Percentiles rank a stretch among this genome's conserved stretches.
Evolutionary conservation across 2,329 filamentous ascomycete genomes (phyloP).

Genomic region (Penicillium sp.): DNA sequence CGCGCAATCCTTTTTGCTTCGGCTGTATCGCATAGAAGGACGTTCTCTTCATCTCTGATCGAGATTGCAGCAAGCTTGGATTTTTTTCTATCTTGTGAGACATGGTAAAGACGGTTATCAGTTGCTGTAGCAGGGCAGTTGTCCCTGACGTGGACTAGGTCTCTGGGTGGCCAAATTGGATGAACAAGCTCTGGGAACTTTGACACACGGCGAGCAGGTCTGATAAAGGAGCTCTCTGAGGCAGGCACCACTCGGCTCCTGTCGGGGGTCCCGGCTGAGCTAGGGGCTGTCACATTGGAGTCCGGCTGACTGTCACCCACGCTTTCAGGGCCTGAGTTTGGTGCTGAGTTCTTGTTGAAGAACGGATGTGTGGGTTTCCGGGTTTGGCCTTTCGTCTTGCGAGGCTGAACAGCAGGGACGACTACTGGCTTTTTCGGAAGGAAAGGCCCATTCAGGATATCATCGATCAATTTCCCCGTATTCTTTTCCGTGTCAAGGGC

Average conservation of each 20-base stretch:
- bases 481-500: slow-evolving; percentile 50
- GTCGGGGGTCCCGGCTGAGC: background rate
- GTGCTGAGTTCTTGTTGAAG: slow-evolving; percentile 60
- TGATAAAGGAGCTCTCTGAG: slow-evolving; percentile 8
- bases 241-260: slow-evolving; percentile 6
- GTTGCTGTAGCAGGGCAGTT: background rate
- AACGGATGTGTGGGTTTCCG: slow-evolving; percentile 66
- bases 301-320: background rate
- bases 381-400: slow-evolving; percentile 24
- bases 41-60: slow-evolving; percentile 38
- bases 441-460: slow-evolving; percentile 56
- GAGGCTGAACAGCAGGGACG: slow-evolving; percentile 6
- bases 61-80: slow-evolving; percentile 36
- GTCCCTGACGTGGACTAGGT: slow-evolving; percentile 55
- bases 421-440: slow-evolving; percentile 23
- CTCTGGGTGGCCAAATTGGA: slow-evolving; percentile 43
- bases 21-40: slow-evolving; percentile 25
- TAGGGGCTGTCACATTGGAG: background rate
- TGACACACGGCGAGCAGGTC: slow-evolving; percentile 22
- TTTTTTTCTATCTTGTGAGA: slow-evolving; percentile 36
- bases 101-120: background rate
- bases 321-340: slow-evolving; percentile 11
- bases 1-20: slow-evolving; percentile 11
- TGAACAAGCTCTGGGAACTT: slow-evolving; percentile 36
- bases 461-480: slow-evolving; percentile 63